Base-by-base conservation (phyloP, 2,329 filamentous ascomycete genomes). In the Aureobasidium namibiae region DNA sequence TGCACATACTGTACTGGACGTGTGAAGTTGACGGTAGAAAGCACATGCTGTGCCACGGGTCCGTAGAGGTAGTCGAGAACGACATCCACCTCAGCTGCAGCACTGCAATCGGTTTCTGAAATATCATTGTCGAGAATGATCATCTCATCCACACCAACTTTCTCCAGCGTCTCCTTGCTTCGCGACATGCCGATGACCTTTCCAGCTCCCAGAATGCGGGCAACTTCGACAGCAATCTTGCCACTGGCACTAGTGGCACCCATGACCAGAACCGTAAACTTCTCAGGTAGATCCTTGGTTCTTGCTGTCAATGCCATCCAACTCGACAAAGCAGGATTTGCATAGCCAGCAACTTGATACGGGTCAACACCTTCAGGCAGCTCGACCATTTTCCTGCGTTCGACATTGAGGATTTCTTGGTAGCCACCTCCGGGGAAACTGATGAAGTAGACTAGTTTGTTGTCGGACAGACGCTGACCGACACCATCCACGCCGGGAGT, bases 41-140 rank as follows among this genome's bases (percentile, higher is more conserved):
- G 69, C 10, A 79, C 67, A 5, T 74, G 73, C 11, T 72, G 63
- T 0, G 75, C 68, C 16, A 76, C 72, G 0, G 73, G 70, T 0
- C 81, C 82, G 67, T 80, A 83, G 8, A 85, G 69, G 64, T 83
- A 85, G 65, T 85, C 81, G 1, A 85, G 69, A 3, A 84, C 74
- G 2, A 84, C 73, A 61, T 84, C 80, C 33, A 77, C 76, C 36
- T 76, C 74, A 1, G 72, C 75, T 0, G 78, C 70, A 9, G 68
- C 67, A 2, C 73, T 73, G 61, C 79, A 81, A 62, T 83, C 80
- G 0, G 75, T 76, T 38, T 78, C 70, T 2, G 67, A 64, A 0
- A 73, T 63, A 1, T 71, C 62, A 3, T 68, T 65, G 18, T 70
- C 67, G 10, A 83, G 70, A 36, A 76, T 68, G 34, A 84, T 69